Conservation (phyloP, 1,284 basidiomycete species). For the Takashimella tepidaria region DNA sequence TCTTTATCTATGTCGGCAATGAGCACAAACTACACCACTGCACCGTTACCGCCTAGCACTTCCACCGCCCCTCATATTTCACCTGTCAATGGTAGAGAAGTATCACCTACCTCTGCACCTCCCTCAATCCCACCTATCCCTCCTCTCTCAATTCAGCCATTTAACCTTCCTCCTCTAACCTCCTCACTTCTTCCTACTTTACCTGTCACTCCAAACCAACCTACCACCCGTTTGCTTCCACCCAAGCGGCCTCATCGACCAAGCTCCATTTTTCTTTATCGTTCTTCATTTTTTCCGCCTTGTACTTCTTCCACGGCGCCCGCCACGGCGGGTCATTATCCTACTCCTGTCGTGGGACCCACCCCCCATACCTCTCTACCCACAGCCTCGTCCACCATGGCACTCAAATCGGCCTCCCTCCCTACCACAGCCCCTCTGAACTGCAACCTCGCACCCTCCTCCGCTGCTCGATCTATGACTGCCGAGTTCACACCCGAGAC, state of each 20-base stretch:
- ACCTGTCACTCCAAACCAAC: too few relatives aligned
- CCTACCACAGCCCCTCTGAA: not conserved
- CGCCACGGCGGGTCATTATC: too few relatives aligned
- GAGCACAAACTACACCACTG: not conserved
- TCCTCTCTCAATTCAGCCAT: not conserved
- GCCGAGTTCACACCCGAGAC: not conserved
- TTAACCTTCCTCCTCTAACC: not conserved
- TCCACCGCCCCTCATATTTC: not conserved
- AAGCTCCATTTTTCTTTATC: too few relatives aligned
- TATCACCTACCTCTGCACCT: not conserved
- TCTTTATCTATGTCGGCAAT: not conserved
- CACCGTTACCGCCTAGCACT: not conserved
- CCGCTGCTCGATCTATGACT: not conserved
- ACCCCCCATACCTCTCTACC: not conserved
- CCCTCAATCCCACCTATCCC: not conserved
- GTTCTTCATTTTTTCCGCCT: too few relatives aligned
- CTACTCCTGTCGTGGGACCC: not conserved
- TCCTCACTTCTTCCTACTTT: too few relatives aligned
- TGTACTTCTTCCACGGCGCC: too few relatives aligned
- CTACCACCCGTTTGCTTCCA: too few relatives aligned
- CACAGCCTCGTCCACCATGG: not conserved
- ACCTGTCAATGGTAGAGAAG: not conserved
- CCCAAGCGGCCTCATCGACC: too few relatives aligned
- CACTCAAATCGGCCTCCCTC: not conserved
- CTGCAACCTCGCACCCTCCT: not conserved